Percentiles rank a stretch among this genome's conserved stretches.
Conservation (phyloP, 108 stramenopile genomes). For the Fistulifera solaris region DNA sequence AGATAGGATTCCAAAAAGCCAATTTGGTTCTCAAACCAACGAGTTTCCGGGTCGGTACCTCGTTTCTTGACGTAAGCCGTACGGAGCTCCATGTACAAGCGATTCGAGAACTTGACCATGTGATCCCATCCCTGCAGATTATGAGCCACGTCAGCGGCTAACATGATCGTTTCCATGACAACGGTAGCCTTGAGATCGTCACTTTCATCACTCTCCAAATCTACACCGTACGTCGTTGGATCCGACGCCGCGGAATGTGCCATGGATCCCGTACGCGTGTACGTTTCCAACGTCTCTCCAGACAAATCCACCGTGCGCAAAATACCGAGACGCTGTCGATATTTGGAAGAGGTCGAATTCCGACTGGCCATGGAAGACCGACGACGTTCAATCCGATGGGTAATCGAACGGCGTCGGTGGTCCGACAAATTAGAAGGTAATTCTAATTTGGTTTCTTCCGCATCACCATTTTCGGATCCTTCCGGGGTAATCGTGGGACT, state of each 20-base stretch:
- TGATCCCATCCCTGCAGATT: slow-evolving; percentile 66
- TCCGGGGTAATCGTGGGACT: slow-evolving; percentile 36
- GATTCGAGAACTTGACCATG: slow-evolving; percentile 49
- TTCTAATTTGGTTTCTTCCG: neutral
- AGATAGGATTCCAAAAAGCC: slow-evolving; percentile 70
- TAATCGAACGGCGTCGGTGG: no score
- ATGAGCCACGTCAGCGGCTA: slow-evolving; percentile 64
- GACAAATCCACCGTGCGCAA: slow-evolving; percentile 63
- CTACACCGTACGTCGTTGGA: neutral
- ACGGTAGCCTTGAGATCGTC: slow-evolving; percentile 64
- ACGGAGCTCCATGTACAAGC: slow-evolving; percentile 50
- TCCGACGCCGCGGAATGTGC: slow-evolving; percentile 4
- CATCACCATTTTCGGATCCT: slow-evolving; percentile 9
- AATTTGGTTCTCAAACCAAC: slow-evolving; percentile 75
- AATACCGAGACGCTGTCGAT: slow-evolving; percentile 42
- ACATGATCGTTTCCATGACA: slow-evolving; percentile 59
- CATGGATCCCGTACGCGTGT: slow-evolving; percentile 14
- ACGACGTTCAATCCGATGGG: slow-evolving; percentile 2
- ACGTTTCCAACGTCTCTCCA: slow-evolving; percentile 53
- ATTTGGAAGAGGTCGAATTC: neutral
- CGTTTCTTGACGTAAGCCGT: slow-evolving; percentile 32
- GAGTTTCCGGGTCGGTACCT: slow-evolving; percentile 47
- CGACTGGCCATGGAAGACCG: neutral
- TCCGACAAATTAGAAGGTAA: no score
- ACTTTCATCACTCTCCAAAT: slow-evolving; percentile 25